Conservation (phyloP, 331 rosid genomes). For the Malus hybrid region DNA sequence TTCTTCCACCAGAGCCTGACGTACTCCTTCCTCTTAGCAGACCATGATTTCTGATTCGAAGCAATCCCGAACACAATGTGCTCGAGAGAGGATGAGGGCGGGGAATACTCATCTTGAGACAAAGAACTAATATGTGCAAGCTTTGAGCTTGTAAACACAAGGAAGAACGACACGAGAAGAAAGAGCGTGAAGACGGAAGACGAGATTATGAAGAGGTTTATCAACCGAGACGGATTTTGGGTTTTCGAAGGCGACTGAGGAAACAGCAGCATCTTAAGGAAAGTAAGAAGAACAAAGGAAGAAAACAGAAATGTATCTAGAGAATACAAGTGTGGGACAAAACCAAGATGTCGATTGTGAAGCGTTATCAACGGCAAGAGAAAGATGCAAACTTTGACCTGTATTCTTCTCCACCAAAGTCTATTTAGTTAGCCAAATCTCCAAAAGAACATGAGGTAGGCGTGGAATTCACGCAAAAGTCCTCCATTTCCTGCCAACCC, state of each 20-base stretch:
- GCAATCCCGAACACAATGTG: conserved; percentile 86
- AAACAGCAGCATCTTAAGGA: conserved; percentile 35
- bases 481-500: background rate
- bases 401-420: background rate
- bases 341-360: background rate
- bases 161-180: conserved; percentile 35
- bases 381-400: background rate
- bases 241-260: conserved; percentile 34
- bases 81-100: conserved; percentile 39
- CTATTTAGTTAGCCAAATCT: background rate
- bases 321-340: background rate
- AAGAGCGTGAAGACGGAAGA: conserved; percentile 48
- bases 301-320: background rate
- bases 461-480: background rate
- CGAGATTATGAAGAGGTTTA: conserved; percentile 34
- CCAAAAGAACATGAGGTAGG: background rate
- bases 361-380: background rate
- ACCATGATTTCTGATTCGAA: conserved; percentile 54
- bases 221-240: conserved; percentile 25
- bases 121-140: background rate
- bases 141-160: conserved; percentile 25
- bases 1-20: conserved; percentile 65
- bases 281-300: background rate
- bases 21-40: conserved; percentile 42
- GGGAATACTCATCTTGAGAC: conserved; percentile 14